Conservation (phyloP, 768 basidiomycete genomes). For the Suillus ampliporus region DNA sequence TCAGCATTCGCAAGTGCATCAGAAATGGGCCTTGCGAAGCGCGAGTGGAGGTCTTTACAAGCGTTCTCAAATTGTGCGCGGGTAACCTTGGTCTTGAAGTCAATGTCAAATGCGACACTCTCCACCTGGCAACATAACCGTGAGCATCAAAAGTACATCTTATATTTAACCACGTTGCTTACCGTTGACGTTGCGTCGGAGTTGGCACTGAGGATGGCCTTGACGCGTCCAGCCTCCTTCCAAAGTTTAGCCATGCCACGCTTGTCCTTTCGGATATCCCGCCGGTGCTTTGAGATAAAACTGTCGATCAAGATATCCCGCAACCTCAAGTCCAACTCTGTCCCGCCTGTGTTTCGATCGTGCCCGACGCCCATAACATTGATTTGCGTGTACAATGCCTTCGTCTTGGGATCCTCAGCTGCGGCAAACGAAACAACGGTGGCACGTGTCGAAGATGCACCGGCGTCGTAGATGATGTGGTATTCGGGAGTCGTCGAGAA, state of each 20-base stretch:
- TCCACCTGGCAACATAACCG: constrained; percentile 74
- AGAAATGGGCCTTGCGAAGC: constrained; percentile 73
- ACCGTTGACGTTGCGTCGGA: constrained; percentile 76
- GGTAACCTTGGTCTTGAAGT: constrained; percentile 81
- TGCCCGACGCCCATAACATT: constrained; percentile 83
- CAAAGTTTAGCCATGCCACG: constrained; percentile 91
- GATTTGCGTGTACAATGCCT: constrained; percentile 67
- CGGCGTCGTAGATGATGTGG: constrained; percentile 95
- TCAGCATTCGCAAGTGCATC: constrained; percentile 74
- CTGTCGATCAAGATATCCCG: constrained; percentile 78
- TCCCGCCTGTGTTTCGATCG: constrained; percentile 77
- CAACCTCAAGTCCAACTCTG: constrained; percentile 83
- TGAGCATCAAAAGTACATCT: constrained; percentile 13
- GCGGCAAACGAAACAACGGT: constrained; percentile 74
- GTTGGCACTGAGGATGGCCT: constrained; percentile 93
- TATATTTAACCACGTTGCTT: constrained; percentile 32
- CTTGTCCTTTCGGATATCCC: constrained; percentile 72
- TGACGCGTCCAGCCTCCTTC: constrained; percentile 93
- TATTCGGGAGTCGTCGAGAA: constrained; percentile 76
- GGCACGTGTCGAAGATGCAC: constrained; percentile 81
- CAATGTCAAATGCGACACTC: constrained; percentile 87
- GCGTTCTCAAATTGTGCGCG: constrained; percentile 79
- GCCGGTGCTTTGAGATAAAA: constrained; percentile 75
- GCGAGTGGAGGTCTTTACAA: constrained; percentile 65
- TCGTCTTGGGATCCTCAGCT: constrained; percentile 53